Base-by-base conservation (phyloP, 352 stramenopile species). In the Phytophthora ramorum region DNA sequence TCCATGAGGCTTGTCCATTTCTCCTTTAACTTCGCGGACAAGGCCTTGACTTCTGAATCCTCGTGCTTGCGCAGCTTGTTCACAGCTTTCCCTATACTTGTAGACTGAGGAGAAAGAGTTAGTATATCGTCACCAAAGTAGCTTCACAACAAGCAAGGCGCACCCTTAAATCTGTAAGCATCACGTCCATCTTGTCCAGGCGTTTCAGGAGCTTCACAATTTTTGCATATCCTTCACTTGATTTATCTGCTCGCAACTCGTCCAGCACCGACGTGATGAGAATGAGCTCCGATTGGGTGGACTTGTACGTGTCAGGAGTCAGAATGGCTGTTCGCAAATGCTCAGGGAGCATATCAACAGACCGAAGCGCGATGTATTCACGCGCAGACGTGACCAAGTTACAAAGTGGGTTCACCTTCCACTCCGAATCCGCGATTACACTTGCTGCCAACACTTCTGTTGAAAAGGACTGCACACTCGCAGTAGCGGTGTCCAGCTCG, bases 11-110 rank as follows among this genome's bases (percentile, higher is more conserved):
- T 72, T 28, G 82, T 93, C 89, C 89, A 96, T 64, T 92, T 93
- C 24, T 86, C 75, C 59, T 93, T 94, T 1, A 96, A 52, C 8
- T 73, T 62, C 12, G 66, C 73, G 1, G 89, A 78, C 4, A 81
- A 47, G 7, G 44, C 26, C 24, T 83, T 80, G 19, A 95, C 64
- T 14, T 83, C 71, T n/a, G 55, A 20, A 44, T 92, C 57, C 9
- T 85, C 74, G 47, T 96, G 78, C 58, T 95, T 96, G 17, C 86
- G 82, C 17, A 96, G 69, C 59, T 93, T 94, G 72, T 94, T 93
- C 3, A 96, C 79, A 43, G 79, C 77, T 71, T 95, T 95, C 12
- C 87, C 87, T 47, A 96, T 94, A 45, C 86, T 93, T 2, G 89
- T 96, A 12, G 83, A 85, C 85, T 93, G 47, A 22, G 65, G 0